Evolutionary conservation across 352 stramenopile genomes (phyloP).

Genomic region (Thalassiosira mediterranea): DNA sequence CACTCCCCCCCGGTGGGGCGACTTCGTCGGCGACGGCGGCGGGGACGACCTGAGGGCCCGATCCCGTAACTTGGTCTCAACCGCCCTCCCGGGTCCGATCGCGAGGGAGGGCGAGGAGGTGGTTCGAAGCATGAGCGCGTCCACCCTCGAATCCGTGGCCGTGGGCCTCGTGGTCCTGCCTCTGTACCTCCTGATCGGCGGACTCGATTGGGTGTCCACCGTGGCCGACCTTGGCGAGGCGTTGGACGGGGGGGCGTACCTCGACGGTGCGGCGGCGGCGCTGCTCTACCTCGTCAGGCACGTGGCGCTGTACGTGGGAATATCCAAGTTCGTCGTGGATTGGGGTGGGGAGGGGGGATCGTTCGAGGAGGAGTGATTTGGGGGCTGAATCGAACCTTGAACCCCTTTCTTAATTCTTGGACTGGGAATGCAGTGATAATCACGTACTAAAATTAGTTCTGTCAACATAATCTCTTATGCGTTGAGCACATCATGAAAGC

Average conservation of each 20-base stretch:
- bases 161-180: slow-evolving; percentile 56
- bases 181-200: slow-evolving; percentile 69
- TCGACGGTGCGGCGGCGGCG: slow-evolving; percentile 45
- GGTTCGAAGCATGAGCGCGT: slow-evolving; percentile 36
- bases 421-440: too few species aligned
- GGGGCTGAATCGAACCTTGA: too few species aligned
- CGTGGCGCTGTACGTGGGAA: slow-evolving; percentile 74
- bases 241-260: slow-evolving; percentile 38
- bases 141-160: slow-evolving; percentile 51
- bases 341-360: slow-evolving; percentile 57
- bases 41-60: slow-evolving; percentile 16
- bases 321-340: slow-evolving; percentile 80
- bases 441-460: too few species aligned
- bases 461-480: too few species aligned
- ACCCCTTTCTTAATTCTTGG: too few species aligned
- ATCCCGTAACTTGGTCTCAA: slow-evolving; percentile 20
- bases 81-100: not conserved
- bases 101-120: slow-evolving; percentile 19
- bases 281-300: slow-evolving; percentile 71
- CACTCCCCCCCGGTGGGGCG: slow-evolving; percentile 35
- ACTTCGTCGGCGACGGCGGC: slow-evolving; percentile 30
- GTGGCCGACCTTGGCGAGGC: slow-evolving; percentile 48
- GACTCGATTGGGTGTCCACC: slow-evolving; percentile 76
- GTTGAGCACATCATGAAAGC: too few species aligned
- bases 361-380: slow-evolving; percentile 41